Evolutionary conservation across 2,329 filamentous ascomycete genomes (phyloP), one percentile per base, ranked within the genome.

Genomic region (Paramyrothecium sp.): DNA sequence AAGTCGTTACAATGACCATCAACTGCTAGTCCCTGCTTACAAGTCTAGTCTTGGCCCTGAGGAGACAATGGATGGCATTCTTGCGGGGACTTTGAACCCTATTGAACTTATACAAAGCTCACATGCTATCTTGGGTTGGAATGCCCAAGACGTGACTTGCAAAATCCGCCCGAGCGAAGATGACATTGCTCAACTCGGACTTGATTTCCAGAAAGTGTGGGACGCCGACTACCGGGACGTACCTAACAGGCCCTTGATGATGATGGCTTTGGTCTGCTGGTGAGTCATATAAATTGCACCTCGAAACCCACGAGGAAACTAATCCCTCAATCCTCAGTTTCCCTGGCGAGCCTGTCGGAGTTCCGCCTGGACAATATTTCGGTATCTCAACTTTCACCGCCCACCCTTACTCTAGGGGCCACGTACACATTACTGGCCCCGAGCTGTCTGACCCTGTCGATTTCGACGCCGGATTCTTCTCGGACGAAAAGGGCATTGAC

Each of bases 381-480:
- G 78, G 79, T 0, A 67, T 80, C 13, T 80, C 75, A 0, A 75
- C 75, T 3, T 88, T 83, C 69, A 67, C 66, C 0, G 69, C 77
- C 2, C 66, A 68, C 11, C 66, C 66, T 0, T 85, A 81, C 65
- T 88, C 84, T 1, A 80, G 85, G 0, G 87, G 87, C 2, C 77
- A 79, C 56, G 76, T 89, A 55, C 86, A 89, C 70, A 86, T 89
- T 63, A 79, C 75, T 0, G 75, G 76, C 0, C 69, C 75, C 3
- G 63, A 71, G 0, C 60, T 78, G 3, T 63, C 71, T 10, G 77
- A 81, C 22, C 69, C 75, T 1, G 71, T 81, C 4, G 80, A 86
- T 58, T 87, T 89, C 56, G 77, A 85, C 53, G 73, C 79, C 0
- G 86, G 85, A 8, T 86, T 80, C 68, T 76, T 89, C 33, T 77